phyloP scores from a whole-genome alignment of 305 asterid genomes.

The Stenogyne calaminthoides region DNA sequence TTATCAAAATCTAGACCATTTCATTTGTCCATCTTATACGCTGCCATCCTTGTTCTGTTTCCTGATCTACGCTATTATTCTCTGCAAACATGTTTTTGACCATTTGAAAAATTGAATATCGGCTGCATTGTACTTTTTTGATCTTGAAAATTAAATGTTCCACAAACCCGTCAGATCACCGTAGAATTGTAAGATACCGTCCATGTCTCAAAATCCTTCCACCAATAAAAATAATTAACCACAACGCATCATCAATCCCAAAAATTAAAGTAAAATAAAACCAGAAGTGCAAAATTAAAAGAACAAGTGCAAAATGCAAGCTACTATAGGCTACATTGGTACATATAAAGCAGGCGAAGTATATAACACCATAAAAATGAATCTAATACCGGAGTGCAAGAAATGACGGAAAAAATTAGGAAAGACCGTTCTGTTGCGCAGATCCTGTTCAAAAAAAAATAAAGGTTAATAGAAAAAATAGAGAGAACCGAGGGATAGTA shows the following conservation, averaged over 20 bases:
- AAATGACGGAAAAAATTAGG: conserved; percentile 13
- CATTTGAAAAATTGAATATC: neutral
- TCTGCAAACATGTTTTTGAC: conserved; percentile 7
- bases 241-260: neutral
- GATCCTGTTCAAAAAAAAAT: conserved; percentile 2
- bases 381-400: neutral
- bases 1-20: conserved; percentile 51
- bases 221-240: neutral
- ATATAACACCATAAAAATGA: neutral
- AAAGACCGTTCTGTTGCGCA: conserved; percentile 4
- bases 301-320: neutral
- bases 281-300: neutral
- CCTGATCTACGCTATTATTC: conserved; percentile 25
- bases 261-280: neutral
- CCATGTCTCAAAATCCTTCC: conserved; percentile 28
- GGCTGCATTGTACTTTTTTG: neutral
- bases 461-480: neutral
- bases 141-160: conserved; percentile 8
- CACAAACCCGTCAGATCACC: conserved; percentile 23
- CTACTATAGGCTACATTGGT: neutral
- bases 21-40: conserved; percentile 49
- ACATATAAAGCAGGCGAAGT: neutral
- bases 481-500: neutral
- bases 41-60: conserved; percentile 29
- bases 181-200: conserved; percentile 8